Base-by-base conservation (phyloP, 2,329 filamentous ascomycete genomes). In the Fusarium vanettenii region DNA sequence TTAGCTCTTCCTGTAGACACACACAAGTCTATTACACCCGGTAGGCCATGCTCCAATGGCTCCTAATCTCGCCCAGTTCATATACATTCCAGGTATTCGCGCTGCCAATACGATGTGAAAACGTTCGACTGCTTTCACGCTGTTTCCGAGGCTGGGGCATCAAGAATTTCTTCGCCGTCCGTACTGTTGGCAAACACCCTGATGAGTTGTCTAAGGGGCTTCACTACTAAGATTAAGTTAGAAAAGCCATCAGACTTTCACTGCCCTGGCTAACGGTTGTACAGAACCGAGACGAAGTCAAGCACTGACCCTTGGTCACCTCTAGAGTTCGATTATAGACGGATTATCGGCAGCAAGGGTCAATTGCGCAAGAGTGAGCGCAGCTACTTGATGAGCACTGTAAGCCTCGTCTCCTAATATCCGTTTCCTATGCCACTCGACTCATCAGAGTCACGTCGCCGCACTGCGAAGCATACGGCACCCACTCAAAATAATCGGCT, bases 341-440 rank as follows among this genome's bases (percentile, higher is more conserved):
- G 14, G 4, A 14, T 22, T 14, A 18, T 27, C 4, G 45, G 16
- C 5, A 10, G 9, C 14, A 50, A 27, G 16, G 8, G 45, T 27
- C 14, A 16, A 27, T 50, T 50, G 14, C 25, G 8, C 25, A 27
- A 6, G 18, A 6, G 25, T 16, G 14, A 11, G 8, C 45, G 16
- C 14, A 27, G 9, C 5, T 50, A 50, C 22, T 16, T n/a, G 8
- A 8, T 50, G 22, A 50, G 27, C 27, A 16, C 14, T 27, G 14
- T 18, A 50, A 27, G 45, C 2, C 14, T 18, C 7, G 16, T 18
- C 22, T 2, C 22, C 7, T 4, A 5, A 6, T 6, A 7, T 48
- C 7, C 8, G 22, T 4, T 20, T 14, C 5, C 2, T 0, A 14
- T 14, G 13, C 16, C 4, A 5, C 14, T 22, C 6, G 1, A 14